phyloP scores from a whole-genome alignment of 1,284 basidiomycete genomes.

The Ustilago loliicola region DNA sequence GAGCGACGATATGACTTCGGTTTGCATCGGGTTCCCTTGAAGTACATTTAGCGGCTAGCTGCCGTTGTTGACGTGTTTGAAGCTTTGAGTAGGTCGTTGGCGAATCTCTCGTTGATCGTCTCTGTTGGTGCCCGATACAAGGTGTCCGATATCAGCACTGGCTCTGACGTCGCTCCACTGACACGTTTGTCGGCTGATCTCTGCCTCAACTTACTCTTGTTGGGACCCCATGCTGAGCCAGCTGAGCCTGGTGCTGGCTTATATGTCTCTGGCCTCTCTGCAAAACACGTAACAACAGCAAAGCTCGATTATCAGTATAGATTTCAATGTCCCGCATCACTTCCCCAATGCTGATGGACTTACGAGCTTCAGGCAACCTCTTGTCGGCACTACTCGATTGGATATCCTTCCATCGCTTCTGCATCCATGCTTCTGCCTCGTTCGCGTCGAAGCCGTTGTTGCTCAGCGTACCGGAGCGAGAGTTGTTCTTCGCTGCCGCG shows the following conservation, averaged over 20 bases:
- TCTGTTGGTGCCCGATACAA: constrained; percentile 18
- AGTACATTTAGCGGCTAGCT: constrained; percentile 6
- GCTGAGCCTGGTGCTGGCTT: constrained; percentile 40
- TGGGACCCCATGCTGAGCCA: constrained; percentile 49
- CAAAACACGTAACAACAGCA: not conserved
- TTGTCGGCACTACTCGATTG: constrained; percentile 25
- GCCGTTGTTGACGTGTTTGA: constrained; percentile 19
- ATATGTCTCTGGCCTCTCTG: constrained; percentile 48
- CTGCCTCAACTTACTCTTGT: constrained; percentile 45
- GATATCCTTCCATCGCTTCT: constrained; percentile 40
- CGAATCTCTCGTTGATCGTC: constrained; percentile 43
- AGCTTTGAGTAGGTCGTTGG: constrained; percentile 41
- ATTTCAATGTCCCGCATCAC: not conserved
- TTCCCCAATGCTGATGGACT: constrained; percentile 11
- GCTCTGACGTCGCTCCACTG: not conserved
- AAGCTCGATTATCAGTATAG: constrained; percentile 1
- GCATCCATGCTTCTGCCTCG: constrained; percentile 45
- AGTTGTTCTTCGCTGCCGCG: constrained; percentile 24
- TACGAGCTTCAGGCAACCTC: constrained; percentile 29
- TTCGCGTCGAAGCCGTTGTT: constrained; percentile 37
- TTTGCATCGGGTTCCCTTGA: not conserved
- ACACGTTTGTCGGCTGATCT: not conserved
- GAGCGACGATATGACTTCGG: too few species aligned
- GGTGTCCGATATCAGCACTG: not conserved
- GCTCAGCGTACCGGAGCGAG: constrained; percentile 8